phyloP scores from a whole-genome alignment of 1,284 basidiomycete genomes.

The Tetrapyrgos nigripes region DNA sequence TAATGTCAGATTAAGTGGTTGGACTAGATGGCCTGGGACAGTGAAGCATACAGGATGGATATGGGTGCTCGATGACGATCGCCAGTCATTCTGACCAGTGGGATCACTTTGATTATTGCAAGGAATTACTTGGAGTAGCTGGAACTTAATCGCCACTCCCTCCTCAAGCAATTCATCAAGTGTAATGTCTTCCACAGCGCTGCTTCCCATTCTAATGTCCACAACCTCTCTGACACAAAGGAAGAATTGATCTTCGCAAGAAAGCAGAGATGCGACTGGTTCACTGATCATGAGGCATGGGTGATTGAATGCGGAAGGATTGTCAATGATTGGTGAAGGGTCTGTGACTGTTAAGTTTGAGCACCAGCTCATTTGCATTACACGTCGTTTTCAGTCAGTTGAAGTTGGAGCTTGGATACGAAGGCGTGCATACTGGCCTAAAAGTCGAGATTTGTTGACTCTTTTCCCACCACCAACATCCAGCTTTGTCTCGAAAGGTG shows the following conservation, averaged over 20 bases:
- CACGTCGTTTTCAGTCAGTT: background rate
- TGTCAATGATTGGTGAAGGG: background rate
- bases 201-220: constrained; percentile 22
- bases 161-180: constrained; percentile 26
- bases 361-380: background rate
- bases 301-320: background rate
- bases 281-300: background rate
- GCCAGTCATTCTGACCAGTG: too few species aligned
- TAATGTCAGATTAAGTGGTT: constrained; percentile 27
- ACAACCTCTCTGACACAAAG: constrained; percentile 33
- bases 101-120: too few species aligned
- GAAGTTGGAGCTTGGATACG: constrained; percentile 24
- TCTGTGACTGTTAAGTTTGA: background rate
- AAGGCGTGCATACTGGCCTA: constrained; percentile 6
- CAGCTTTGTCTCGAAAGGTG: constrained; percentile 3
- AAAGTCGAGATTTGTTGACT: constrained; percentile 9
- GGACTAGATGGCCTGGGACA: too few species aligned
- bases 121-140: constrained; percentile 27
- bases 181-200: constrained; percentile 20
- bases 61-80: too few species aligned
- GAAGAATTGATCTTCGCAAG: constrained; percentile 24
- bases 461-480: background rate
- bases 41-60: constrained; percentile 20
- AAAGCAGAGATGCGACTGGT: constrained; percentile 23
- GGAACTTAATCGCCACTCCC: constrained; percentile 26